Percentiles rank a stretch among this genome's conserved stretches.
phyloP scores from a whole-genome alignment of 495 filamentous ascomycete species.

The Penicillium nucicola region DNA sequence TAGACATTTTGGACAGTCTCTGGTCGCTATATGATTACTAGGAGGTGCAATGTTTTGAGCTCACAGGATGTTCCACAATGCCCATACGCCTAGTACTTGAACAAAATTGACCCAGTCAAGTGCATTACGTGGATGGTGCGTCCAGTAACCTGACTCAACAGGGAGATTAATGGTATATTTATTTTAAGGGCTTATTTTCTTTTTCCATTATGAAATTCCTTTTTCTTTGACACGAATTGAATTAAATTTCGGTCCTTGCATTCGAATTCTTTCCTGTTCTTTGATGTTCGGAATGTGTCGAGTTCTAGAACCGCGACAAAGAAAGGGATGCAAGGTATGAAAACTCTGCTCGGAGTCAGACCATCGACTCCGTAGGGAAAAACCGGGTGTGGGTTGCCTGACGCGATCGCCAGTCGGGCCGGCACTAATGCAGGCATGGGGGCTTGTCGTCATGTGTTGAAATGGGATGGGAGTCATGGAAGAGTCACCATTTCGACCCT shows the following conservation, averaged over 20 bases:
- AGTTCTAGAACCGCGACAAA: no score
- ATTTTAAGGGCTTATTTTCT: no score
- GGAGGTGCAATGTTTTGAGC: background rate
- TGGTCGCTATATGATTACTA: background rate
- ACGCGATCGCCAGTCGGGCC: conserved; percentile 24
- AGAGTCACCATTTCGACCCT: no score
- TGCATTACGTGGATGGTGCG: conserved; percentile 1
- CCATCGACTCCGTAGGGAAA: conserved; percentile 3
- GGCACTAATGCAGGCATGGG: conserved; percentile 16
- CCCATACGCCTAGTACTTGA: background rate
- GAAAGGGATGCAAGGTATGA: no score
- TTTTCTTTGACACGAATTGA: no score
- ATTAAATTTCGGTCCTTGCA: no score
- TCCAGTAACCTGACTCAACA: background rate
- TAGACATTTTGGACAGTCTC: background rate
- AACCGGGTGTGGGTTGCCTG: conserved; percentile 15
- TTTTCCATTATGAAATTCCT: no score
- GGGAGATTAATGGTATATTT: background rate
- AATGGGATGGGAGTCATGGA: no score
- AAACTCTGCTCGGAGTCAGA: conserved; percentile 5
- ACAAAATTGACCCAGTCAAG: conserved; percentile 4
- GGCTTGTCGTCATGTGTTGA: background rate
- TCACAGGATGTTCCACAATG: background rate
- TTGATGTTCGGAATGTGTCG: no score
- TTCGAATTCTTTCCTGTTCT: no score